phyloP scores from a whole-genome alignment of 1,284 basidiomycete species.

The Cutaneotrichosporon cavernicola region DNA sequence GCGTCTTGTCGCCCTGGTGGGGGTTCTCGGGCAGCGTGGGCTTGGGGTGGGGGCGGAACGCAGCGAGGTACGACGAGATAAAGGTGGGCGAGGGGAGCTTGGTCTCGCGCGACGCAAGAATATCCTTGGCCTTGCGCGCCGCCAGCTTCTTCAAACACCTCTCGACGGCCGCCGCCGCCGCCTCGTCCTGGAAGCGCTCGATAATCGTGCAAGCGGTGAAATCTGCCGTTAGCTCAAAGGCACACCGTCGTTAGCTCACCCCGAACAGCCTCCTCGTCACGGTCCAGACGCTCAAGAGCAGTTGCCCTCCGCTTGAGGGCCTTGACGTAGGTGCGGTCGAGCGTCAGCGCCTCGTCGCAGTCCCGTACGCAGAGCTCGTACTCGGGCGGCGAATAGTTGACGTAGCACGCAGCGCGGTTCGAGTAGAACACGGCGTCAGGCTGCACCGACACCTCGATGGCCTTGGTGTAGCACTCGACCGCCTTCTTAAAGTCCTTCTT shows the following conservation, averaged over 20 bases:
- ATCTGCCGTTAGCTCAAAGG: constrained; percentile 55
- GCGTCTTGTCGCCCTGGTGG: constrained; percentile 73
- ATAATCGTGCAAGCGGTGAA: constrained; percentile 95
- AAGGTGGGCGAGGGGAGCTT: constrained; percentile 88
- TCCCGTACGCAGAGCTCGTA: constrained; percentile 84
- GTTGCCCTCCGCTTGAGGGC: constrained; percentile 89
- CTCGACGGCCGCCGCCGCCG: constrained; percentile 79
- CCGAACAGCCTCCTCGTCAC: constrained; percentile 72
- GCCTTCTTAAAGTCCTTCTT: constrained; percentile 74
- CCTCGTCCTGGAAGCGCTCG: constrained; percentile 84
- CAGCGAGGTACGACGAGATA: constrained; percentile 93
- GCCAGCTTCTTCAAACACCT: constrained; percentile 86
- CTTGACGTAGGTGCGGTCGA: constrained; percentile 88
- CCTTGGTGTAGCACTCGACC: constrained; percentile 82
- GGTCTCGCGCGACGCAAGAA: constrained; percentile 68
- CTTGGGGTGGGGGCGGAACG: constrained; percentile 78
- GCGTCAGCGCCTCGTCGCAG: constrained; percentile 81
- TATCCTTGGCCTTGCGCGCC: constrained; percentile 67
- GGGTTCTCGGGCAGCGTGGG: constrained; percentile 75
- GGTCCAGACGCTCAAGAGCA: constrained; percentile 76
- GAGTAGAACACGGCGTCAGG: constrained; percentile 94
- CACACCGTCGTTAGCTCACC: constrained; percentile 57
- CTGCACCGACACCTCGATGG: constrained; percentile 78
- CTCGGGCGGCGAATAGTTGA: constrained; percentile 83
- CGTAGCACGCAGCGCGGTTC: constrained; percentile 96